A percentile compares a stretch with the other conserved stretches of the same genome.
Conservation (phyloP, 2,329 filamentous ascomycete genomes). For the Septoria petroselini region DNA sequence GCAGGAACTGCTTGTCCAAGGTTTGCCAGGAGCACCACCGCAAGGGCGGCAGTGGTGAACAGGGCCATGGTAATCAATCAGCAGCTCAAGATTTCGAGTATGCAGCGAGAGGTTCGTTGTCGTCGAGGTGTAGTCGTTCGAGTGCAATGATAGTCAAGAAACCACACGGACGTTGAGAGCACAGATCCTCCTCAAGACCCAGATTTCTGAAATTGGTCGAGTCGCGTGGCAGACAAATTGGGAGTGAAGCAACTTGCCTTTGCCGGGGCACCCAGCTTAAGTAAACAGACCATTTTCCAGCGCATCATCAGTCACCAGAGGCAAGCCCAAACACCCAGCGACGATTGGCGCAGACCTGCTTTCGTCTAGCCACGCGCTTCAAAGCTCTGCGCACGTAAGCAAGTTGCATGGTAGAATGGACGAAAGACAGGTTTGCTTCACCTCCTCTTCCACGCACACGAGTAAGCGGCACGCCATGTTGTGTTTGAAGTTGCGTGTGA, state of each 20-base stretch:
- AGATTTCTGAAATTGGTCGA: constrained; percentile 1
- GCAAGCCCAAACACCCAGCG: constrained; percentile 3
- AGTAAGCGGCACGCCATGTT: constrained; percentile 3
- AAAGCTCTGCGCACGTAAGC: neutral
- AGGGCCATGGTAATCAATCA: constrained; percentile 24
- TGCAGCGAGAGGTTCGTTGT: neutral
- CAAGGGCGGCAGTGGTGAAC: constrained; percentile 24
- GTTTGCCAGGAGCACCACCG: constrained; percentile 28
- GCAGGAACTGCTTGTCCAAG: constrained; percentile 27
- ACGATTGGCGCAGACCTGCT: constrained; percentile 4
- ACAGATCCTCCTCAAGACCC: neutral
- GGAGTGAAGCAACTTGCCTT: neutral
- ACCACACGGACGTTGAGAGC: neutral
- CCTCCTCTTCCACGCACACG: constrained; percentile 6
- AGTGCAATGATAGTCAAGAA: neutral
- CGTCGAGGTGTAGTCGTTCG: neutral
- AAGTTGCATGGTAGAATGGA: neutral
- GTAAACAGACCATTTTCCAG: neutral
- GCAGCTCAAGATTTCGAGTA: neutral
- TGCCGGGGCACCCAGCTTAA: constrained; percentile 11
- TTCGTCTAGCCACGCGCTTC: constrained; percentile 7
- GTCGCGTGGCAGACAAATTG: constrained; percentile 1
- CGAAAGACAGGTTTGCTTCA: constrained; percentile 2
- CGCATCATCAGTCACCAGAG: neutral
- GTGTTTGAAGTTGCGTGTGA: constrained; percentile 3